Evolutionary conservation across 106 monocot species (phyloP), one percentile per base, ranked within the genome.

Genomic region (Phalaenopsis equestris): DNA sequence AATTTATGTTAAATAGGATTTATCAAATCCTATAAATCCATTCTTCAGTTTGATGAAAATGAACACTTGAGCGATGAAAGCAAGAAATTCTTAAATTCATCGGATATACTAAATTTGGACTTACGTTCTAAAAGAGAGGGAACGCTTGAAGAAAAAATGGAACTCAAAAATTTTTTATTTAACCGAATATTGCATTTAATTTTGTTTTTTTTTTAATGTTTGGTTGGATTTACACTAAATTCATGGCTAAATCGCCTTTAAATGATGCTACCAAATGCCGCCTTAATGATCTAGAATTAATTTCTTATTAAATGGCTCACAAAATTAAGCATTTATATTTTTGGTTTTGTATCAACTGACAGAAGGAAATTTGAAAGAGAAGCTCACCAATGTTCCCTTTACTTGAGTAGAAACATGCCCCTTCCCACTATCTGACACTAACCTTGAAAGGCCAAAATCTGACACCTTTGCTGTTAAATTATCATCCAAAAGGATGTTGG

Each of bases 361-460:
- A 52, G 14, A 52, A 1, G 52, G 52, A 52, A 52, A 14, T 12
- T 6, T 21, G 23, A 24, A 65, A 65, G n/a, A 65, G n/a, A 23
- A 23, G 21, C 82, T 86, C 45, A 86, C 85, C 80, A 82, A 18
- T 76, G 86, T 86, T 17, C 86, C 86, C 64, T 86, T 86, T 8
- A 86, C 82, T 72, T 82, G 79, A 72, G 86, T 86, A 4, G 76
- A 64, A 56, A 80, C 45, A 70, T 83, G 68, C 9, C 58, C 86
- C 5, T 56, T 38, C 18, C 41, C 72, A 58, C 21, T 6, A 1
- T 67, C 75, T 1, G 37, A 38, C 39, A 80, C 39, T 42, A 61
- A 49, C 38, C 75, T 82, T 42, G 86, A 86, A 42, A 86, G 86
- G 70, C 86, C 86, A 72, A 86, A 86, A 56, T 86, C 86, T 42